phyloP scores from a whole-genome alignment of 345 rosid species.

The Passiflora organensis region DNA sequence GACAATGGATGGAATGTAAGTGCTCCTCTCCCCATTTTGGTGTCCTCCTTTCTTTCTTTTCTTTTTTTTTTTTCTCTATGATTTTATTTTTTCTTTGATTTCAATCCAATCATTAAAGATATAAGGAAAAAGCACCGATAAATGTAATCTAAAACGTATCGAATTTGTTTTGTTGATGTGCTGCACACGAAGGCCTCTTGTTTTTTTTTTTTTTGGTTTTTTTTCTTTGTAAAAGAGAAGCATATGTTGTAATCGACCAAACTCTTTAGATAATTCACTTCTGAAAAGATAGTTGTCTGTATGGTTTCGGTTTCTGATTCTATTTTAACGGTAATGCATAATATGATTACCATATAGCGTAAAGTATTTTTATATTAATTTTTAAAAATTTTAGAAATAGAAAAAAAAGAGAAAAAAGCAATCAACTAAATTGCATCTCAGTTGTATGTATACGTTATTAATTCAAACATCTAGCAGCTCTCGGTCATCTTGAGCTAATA shows the following conservation, averaged over 20 bases:
- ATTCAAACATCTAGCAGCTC: too few species aligned
- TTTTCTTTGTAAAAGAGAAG: conserved; percentile 8
- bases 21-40: conserved; percentile 20
- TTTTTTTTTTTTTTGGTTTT: not conserved
- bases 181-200: conserved; percentile 31
- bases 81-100: conserved; percentile 11
- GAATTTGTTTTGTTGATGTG: conserved; percentile 29
- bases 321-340: not conserved
- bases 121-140: conserved; percentile 19
- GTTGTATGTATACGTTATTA: too few species aligned
- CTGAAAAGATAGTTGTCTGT: not conserved
- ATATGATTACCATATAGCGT: not conserved
- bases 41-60: conserved; percentile 30
- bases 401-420: too few species aligned
- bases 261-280: not conserved
- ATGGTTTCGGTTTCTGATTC: not conserved
- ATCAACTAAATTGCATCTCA: too few species aligned
- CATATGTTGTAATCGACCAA: not conserved
- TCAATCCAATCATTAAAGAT: conserved; percentile 24
- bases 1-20: conserved; percentile 13
- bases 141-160: conserved; percentile 35
- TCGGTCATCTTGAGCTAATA: too few species aligned
- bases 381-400: not conserved
- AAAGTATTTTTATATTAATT: too few species aligned
- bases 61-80: not conserved